These are phyloP conservation scores for Aspergillus fijiensis DNA, from an alignment of 2,329 filamentous ascomycete genomes.

Conservation along the genomic window DNA sequence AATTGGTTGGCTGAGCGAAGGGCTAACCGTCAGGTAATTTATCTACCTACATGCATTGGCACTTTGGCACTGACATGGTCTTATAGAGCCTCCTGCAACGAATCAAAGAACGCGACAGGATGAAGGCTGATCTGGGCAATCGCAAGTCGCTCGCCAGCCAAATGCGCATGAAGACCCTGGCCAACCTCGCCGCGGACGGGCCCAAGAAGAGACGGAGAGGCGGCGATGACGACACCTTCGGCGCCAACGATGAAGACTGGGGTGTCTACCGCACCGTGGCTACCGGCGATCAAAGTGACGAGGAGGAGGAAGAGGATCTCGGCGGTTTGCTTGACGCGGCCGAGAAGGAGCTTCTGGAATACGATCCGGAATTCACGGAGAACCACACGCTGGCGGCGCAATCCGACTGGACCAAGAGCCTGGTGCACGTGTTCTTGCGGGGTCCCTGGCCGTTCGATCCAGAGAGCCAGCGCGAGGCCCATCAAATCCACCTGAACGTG, in stretches of 20 bases:
- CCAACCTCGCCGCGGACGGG: conserved; percentile 88
- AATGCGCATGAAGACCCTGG: conserved; percentile 97
- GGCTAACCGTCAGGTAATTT: conserved; percentile 59
- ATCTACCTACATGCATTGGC: neutral
- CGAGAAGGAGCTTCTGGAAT: conserved; percentile 79
- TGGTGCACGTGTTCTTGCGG: conserved; percentile 85
- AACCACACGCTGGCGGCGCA: conserved; percentile 89
- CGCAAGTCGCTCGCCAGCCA: conserved; percentile 94
- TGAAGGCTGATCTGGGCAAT: conserved; percentile 93
- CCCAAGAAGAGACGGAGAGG: conserved; percentile 82
- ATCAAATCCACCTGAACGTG: conserved; percentile 93
- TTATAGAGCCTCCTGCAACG: conserved; percentile 66
- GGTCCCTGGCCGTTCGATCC: conserved; percentile 84
- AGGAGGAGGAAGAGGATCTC: conserved; percentile 90
- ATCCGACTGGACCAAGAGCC: conserved; percentile 88
- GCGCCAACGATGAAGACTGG: conserved; percentile 97
- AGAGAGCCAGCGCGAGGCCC: conserved; percentile 73
- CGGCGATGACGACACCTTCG: conserved; percentile 93
- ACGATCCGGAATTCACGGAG: conserved; percentile 87
- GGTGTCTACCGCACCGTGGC: conserved; percentile 92
- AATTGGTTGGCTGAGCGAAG: conserved; percentile 83
- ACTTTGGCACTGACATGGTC: conserved; percentile 25
- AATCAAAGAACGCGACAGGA: conserved; percentile 89
- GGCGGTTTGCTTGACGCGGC: conserved; percentile 69
- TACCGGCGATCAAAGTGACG: conserved; percentile 74